Base-by-base conservation (phyloP, 352 stramenopile species). In the Phytopythium boreale region DNA sequence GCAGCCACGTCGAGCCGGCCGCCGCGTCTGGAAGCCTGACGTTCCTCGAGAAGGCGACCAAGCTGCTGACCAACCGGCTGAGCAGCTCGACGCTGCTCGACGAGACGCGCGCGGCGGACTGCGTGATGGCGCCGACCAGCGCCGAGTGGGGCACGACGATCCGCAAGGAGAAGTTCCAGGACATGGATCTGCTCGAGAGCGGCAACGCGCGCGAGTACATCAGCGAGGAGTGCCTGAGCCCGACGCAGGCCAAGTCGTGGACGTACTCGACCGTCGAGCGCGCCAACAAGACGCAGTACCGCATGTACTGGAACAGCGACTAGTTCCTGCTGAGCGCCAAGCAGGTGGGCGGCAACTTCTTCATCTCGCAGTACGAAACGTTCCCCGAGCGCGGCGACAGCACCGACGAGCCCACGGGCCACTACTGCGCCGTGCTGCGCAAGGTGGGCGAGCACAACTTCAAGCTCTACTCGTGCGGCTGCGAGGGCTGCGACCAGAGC, bases 351-450 rank as follows among this genome's bases (percentile, higher is more conserved):
- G 82, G 82, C 37, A 89, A 77, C 20, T 94, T 94, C 64, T 97
- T 92, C 76, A 95, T 96, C 67, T 96, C 86, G 24, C 88, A 96
- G 64, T 97, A 97, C 66, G 84, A 94, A 58, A 76, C 96, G 57
- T 96, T 96, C 66, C 80, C 88, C 2, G 84, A 94, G 53, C 76
- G 73, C 1, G 67, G 61, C 11, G 78, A 87, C 2, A 34, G 43
- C 20, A 20, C 37, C 3, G 72, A 79, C 3, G 74, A 83, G 22
- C 80, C 80, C 0, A 84, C 67, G 12, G 78, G 72, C 6, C 84
- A 92, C 64, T 96, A 94, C 67, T 95, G 87, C 50, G 84, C 82
- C 2, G 79, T 95, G 14, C 70, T 95, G 34, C 82, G 82, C 34
- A 91, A 92, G 58, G 66, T 77, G 41, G 77, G 74, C 4, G 78